phyloP scores from a whole-genome alignment of 805 yeast species.

The Hanseniaspora thailandica region DNA sequence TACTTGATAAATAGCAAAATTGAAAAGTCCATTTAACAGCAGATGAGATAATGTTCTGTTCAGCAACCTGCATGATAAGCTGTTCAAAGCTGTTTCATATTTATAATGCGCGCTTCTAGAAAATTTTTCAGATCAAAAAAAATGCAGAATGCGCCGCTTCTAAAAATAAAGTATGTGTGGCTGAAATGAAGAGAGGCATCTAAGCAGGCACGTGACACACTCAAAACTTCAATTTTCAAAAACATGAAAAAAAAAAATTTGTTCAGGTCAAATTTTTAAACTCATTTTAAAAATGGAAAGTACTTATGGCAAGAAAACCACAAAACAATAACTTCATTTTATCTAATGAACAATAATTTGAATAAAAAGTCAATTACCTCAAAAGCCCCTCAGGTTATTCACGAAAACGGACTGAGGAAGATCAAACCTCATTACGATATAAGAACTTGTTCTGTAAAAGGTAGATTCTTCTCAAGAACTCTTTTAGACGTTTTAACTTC shows the following conservation, averaged over 20 bases:
- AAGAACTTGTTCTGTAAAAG: slow-evolving; percentile 32
- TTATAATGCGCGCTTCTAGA: neutral
- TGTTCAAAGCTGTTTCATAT: neutral
- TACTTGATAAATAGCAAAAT: too few species aligned
- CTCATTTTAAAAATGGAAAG: too few species aligned
- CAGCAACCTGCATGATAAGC: neutral
- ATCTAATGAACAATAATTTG: neutral
- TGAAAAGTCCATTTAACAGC: too few species aligned
- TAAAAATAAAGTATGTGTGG: neutral
- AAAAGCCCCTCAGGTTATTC: slow-evolving; percentile 8
- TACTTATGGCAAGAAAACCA: too few species aligned
- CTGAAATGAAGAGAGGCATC: neutral
- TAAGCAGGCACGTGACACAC: neutral
- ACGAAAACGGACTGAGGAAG: slow-evolving; percentile 29
- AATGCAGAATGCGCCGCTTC: neutral
- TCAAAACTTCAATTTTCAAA: too few species aligned
- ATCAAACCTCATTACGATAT: slow-evolving; percentile 34
- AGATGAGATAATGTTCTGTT: neutral
- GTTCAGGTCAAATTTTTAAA: too few species aligned
- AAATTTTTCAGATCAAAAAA: neutral
- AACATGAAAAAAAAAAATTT: too few species aligned
- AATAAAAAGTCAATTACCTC: slow-evolving; percentile 2
- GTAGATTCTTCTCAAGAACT: slow-evolving; percentile 34
- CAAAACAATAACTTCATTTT: too few species aligned
- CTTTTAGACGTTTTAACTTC: slow-evolving; percentile 31